Evolutionary conservation across 345 rosid species (phyloP), one percentile per base, ranked within the genome.

Genomic region (Eucalyptus marginata): DNA sequence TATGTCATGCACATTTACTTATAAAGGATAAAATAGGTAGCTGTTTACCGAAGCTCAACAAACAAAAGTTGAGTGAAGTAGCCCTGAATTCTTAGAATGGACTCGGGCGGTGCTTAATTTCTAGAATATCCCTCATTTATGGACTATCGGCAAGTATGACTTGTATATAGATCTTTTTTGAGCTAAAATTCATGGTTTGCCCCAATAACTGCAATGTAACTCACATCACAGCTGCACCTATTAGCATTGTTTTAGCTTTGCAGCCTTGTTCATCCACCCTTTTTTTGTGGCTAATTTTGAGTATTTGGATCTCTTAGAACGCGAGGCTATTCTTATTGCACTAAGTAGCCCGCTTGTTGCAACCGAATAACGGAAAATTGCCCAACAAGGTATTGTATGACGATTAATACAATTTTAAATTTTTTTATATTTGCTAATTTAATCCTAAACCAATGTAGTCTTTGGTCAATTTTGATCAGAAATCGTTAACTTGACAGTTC

Each of bases 391-490:
- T 51, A 51, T 17, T 7, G 54, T 7, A 51, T 51, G 54, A 51
- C 8, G 22, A 51, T 51, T 16, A 51, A 51, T 51, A 16, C 54
- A 51, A 51, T 51, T 51, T 51, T 51, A 16, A 51, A 16, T 6
- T 16, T 16, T 16, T 49, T 6, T 1, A 51, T 51, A 51, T 51
- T 51, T 51, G 54, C 8, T 51, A 51, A 51, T 51, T 51, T 0
- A 51, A 51, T 51, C 22, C 22, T 16, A 51, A 51, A 51, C 4
- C 54, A 51, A 51, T 16, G 22, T 51, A 51, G 54, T 51, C 0
- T 51, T 51, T 7, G 0, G 8, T 51, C 54, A 16, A 51, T 51
- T 51, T 51, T 51, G 20, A 16, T 51, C 0, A 1, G 1, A 51
- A 51, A 16, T 51, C 54, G 4, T 51, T 51, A 51, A 56, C 13